Conservation (phyloP, 345 rosid genomes). For the Eucalyptus marginata region DNA sequence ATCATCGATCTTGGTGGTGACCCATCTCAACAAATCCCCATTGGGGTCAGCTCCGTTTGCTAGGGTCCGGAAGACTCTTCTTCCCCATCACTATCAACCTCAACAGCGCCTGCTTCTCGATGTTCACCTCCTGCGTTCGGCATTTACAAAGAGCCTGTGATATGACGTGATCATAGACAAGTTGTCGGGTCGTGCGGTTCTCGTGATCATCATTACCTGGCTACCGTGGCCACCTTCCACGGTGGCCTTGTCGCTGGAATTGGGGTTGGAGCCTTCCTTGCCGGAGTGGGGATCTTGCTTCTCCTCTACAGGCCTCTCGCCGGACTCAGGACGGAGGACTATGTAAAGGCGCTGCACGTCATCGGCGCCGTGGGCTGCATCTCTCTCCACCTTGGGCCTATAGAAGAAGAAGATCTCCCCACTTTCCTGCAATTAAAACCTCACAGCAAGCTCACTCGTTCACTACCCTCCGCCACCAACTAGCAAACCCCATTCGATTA, state of each 20-base stretch:
- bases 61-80: constrained; percentile 61
- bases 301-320: constrained; percentile 35
- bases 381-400: constrained; percentile 59
- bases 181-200: neutral
- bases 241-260: neutral
- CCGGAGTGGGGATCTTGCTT: constrained; percentile 54
- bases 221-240: constrained; percentile 39
- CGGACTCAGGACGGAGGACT: constrained; percentile 56
- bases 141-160: neutral
- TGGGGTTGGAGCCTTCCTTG: constrained; percentile 19
- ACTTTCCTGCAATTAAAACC: constrained; percentile 23
- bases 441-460: rapidly evolving
- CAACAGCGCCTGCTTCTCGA: constrained; percentile 40
- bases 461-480: too few species aligned
- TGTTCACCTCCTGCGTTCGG: constrained; percentile 29
- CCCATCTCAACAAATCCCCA: constrained; percentile 83
- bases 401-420: constrained; percentile 60
- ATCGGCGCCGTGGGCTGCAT: constrained; percentile 38
- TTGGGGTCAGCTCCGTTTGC: constrained; percentile 38
- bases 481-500: too few species aligned
- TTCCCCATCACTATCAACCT: constrained; percentile 61
- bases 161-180: neutral
- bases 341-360: constrained; percentile 65
- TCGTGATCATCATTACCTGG: constrained; percentile 12
- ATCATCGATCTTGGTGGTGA: constrained; percentile 40